These are phyloP conservation scores for Glycine latifolia DNA, from an alignment of 306 rosid species.

Conservation along the genomic window DNA sequence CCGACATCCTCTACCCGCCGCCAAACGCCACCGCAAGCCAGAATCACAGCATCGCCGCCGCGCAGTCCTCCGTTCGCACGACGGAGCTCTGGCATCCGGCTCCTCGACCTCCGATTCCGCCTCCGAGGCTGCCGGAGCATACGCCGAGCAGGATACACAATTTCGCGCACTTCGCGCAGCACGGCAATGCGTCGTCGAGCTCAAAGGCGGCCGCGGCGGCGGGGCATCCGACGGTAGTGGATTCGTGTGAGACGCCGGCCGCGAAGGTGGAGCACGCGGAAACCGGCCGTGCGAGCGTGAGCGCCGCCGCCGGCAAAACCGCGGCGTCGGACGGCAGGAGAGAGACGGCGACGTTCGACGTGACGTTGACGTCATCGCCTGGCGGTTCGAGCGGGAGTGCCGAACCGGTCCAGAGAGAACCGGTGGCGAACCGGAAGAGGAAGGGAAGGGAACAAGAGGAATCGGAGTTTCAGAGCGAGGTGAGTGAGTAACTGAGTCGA, in stretches of 20 bases:
- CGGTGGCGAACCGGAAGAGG: conserved; percentile 63
- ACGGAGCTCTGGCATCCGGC: conserved; percentile 39
- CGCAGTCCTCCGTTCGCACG: conserved; percentile 4
- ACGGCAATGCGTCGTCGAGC: conserved; percentile 48
- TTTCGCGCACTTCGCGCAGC: conserved; percentile 54
- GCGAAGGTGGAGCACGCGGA: conserved; percentile 30
- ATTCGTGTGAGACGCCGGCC: conserved; percentile 63
- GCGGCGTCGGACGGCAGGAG: conserved; percentile 25
- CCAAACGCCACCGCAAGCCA: neutral
- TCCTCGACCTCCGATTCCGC: conserved; percentile 59
- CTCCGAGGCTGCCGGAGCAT: conserved; percentile 42
- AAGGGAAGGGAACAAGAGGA: conserved; percentile 64
- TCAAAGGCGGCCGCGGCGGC: conserved; percentile 49
- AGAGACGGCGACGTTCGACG: conserved; percentile 53
- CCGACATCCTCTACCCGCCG: conserved; percentile 57
- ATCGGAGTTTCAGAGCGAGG: conserved; percentile 66
- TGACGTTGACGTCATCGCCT: conserved; percentile 66
- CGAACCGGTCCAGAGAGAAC: conserved; percentile 50
- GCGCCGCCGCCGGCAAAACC: conserved; percentile 46
- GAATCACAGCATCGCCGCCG: neutral
- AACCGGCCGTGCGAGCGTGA: conserved; percentile 29
- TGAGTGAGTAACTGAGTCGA: conserved; percentile 42
- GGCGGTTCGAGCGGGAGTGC: conserved; percentile 61
- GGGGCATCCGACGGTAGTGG: conserved; percentile 56
- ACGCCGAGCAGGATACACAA: conserved; percentile 43